Base-by-base conservation (phyloP, 495 filamentous ascomycete genomes). In the Margaritispora aquatica region DNA sequence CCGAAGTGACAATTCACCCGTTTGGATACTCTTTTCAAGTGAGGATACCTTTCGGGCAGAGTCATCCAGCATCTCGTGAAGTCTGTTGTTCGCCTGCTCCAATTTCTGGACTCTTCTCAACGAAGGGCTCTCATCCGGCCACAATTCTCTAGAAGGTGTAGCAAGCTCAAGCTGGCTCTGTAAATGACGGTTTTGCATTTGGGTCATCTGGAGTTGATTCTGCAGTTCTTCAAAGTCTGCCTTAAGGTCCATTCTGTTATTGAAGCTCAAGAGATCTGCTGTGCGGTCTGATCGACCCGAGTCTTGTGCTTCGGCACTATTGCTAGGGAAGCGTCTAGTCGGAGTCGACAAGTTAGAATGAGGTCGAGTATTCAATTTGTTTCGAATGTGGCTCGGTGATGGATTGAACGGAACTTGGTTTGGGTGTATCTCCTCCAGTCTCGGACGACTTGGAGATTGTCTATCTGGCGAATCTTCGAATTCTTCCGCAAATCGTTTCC, bases 131-230 rank as follows among this genome's bases (percentile, higher is more conserved):
- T 96, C 88, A 54, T 96, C 89, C 50, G 84, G 74, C 80, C 79
- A 84, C 36, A 77, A 79, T 26, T 84, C 77, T 44, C 83, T 83
- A 1, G 71, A 67, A 1, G 84, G 81, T 0, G 79, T 80, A 1
- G 75, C 72, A 24, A 87, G 83, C 47, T 89, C 86, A 57, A 97
- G 75, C 67, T 96, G 92, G 69, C 83, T 92, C 66, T 96, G 89
- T 17, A 98, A 82, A 69, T 98, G 93, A 34, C 89, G 85, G 73
- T 96, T 96, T 63, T 93, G 89, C 90, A 98, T 96, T 71, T 97
- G 88, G 8, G 88, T 87, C 74, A 97, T 83, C 66, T 98, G 93
- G 48, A 98, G 82, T 70, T 96, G 91, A 69, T 95, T 97, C 67
- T 97, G 94, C 48, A 96, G 77, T 71, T 95, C 84, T 67, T 98